Evolutionary conservation across 768 basidiomycete species (phyloP).

Genomic region (Trametes elegans): DNA sequence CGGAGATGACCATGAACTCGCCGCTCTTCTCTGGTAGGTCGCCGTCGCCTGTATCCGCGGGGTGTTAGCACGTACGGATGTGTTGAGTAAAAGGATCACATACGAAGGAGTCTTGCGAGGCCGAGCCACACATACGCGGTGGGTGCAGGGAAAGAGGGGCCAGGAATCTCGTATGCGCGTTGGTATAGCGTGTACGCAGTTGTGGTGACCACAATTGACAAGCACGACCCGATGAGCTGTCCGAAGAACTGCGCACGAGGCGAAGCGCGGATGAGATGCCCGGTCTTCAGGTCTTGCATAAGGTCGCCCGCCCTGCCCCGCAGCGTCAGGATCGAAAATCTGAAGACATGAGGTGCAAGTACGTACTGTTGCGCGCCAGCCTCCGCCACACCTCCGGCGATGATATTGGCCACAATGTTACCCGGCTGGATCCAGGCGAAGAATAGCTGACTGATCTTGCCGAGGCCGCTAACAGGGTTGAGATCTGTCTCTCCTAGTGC

Average conservation of each 20-base stretch:
- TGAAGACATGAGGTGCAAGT: not conserved
- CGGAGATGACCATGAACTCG: conserved; percentile 79
- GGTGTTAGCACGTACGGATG: conserved; percentile 19
- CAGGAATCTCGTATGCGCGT: conserved; percentile 84
- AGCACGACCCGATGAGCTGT: conserved; percentile 84
- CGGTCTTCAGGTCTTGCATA: conserved; percentile 99
- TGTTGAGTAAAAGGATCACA: conserved; percentile 25
- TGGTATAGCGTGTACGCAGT: conserved; percentile 88
- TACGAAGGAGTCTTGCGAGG: conserved; percentile 73
- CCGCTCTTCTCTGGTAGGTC: conserved; percentile 74
- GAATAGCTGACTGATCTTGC: conserved; percentile 91
- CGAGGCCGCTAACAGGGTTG: conserved; percentile 88
- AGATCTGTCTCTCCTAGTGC: conserved; percentile 96
- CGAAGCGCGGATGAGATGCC: conserved; percentile 87
- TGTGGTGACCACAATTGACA: conserved; percentile 86
- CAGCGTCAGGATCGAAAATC: not conserved
- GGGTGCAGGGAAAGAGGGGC: conserved; percentile 93
- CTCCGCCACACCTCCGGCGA: conserved; percentile 95
- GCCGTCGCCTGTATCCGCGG: conserved; percentile 60
- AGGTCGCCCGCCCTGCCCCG: conserved; percentile 82
- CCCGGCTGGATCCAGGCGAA: conserved; percentile 95
- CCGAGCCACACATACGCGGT: conserved; percentile 93
- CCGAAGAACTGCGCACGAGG: conserved; percentile 94
- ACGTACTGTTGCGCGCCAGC: conserved; percentile 89
- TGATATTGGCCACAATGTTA: conserved; percentile 96